Evolutionary conservation across 2,329 filamentous ascomycete genomes (phyloP), one percentile per base, ranked within the genome.

Genomic region (Sporothrix pseudoabietina): DNA sequence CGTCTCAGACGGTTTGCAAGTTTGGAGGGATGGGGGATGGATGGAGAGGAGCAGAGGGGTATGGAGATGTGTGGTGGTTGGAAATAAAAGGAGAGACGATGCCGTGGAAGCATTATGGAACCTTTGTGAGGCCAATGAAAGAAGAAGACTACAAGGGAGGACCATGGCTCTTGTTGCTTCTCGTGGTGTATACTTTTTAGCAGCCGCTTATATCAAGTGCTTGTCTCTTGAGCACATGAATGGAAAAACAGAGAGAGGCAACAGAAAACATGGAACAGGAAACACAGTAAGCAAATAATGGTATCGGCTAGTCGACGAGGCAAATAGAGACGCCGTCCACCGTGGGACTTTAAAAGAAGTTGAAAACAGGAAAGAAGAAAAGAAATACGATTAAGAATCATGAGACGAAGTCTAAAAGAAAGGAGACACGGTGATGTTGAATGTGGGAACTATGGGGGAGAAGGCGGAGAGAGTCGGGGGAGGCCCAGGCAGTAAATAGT

Each of bases 141-240:
- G n/a, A 12, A 22, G n/a, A 9, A 9, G 9, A 14, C 8, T 41
- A 19, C 57, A 35, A 4, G 54, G 19, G 35, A 9, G 10, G 19
- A 63, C 39, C 61, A 65, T 47, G 61, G 61, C 10, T 47, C 61
- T 30, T 16, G 10, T 16, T 22, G 12, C n/a, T 47, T 30, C n/a
- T 16, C 3, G 10, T 47, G 39, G 0, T 41, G 39, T 6, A 3
- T 14, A n/a, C 4, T 71, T 71, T 71, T 71, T 63, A 71, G 55
- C 69, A 71, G 69, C 69, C 69, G 69, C 54, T 16, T 41, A 71
- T 63, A 16, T 71, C 55, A 71, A 71, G 63, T 55, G 41, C 54
- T 52, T 63, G 44, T 52, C 63, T 47, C 22, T 47, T 30, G 14
- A 35, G 22, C 1, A 52, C 3, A 30, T 10, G 41, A 32, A 35